phyloP scores from a whole-genome alignment of 1,284 basidiomycete species.

The Ceratobasidium sp. region DNA sequence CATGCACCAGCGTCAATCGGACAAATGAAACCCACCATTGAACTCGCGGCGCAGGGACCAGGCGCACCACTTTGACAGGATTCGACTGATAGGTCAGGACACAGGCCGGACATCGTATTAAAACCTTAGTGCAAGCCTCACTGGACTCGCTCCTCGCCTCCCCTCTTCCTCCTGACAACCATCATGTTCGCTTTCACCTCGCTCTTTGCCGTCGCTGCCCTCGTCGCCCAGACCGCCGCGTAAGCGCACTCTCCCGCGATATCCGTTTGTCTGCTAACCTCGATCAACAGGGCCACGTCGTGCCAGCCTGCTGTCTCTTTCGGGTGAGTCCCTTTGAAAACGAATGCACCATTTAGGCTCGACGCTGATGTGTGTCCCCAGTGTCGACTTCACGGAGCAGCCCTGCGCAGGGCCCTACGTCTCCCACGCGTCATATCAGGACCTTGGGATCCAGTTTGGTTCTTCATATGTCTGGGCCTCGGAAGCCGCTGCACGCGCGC shows the following conservation, averaged over 20 bases:
- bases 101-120: not conserved
- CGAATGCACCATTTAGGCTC: not conserved
- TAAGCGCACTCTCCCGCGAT: not conserved
- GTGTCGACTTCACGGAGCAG: constrained; percentile 1
- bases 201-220: not conserved
- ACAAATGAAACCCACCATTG: constrained; percentile 6
- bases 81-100: constrained; percentile 22
- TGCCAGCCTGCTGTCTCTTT: not conserved
- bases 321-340: not conserved
- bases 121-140: not conserved
- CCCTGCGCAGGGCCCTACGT: not conserved
- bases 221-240: constrained; percentile 7
- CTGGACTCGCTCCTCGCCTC: not conserved
- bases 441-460: constrained; percentile 7
- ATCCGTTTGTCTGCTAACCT: not conserved
- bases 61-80: constrained; percentile 18
- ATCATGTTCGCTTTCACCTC: constrained; percentile 10
- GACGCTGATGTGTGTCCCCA: not conserved
- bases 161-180: not conserved
- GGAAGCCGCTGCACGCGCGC: not conserved
- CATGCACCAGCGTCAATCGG: constrained; percentile 4
- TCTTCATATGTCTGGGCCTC: not conserved
- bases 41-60: not conserved
- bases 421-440: constrained; percentile 10
- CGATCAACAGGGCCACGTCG: not conserved